Percentiles rank a stretch among this genome's conserved stretches.
Conservation (phyloP, 2,329 filamentous ascomycete genomes). For the Arthrobotrys musiformis region DNA sequence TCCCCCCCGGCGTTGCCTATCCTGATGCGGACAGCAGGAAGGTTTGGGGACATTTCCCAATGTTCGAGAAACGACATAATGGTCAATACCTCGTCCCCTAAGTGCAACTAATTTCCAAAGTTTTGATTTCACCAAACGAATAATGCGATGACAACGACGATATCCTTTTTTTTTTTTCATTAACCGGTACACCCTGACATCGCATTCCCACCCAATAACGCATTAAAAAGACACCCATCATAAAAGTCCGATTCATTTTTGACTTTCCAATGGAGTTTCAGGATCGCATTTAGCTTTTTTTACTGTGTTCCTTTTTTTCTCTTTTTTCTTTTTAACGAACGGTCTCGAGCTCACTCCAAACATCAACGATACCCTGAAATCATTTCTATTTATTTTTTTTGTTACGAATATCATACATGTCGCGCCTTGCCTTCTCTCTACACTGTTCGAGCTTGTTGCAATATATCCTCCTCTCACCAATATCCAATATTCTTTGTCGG, state of each 20-base stretch:
- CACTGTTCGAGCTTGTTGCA: constrained; percentile 25
- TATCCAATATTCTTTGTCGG: background rate
- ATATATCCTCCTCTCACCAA: constrained; percentile 9
- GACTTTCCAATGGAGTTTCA: constrained; percentile 48
- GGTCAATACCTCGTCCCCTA: constrained; percentile 51
- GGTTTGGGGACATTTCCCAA: constrained; percentile 50
- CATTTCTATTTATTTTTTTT: constrained; percentile 37
- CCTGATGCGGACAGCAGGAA: constrained; percentile 48
- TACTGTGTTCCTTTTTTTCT: constrained; percentile 22
- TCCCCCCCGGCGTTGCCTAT: constrained; percentile 44
- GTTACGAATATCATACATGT: constrained; percentile 18
- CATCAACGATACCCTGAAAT: constrained; percentile 54
- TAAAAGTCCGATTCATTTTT: constrained; percentile 55
- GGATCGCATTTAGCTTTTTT: constrained; percentile 50
- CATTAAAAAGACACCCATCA: constrained; percentile 40
- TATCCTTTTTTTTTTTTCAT: constrained; percentile 5
- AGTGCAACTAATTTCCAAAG: background rate
- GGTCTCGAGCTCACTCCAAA: constrained; percentile 38
- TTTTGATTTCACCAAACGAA: background rate
- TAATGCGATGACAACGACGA: constrained; percentile 11
- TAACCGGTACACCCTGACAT: background rate
- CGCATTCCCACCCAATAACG: constrained; percentile 21
- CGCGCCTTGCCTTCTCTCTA: constrained; percentile 8
- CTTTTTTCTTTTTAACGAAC: constrained; percentile 31
- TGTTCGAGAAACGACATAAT: constrained; percentile 51